phyloP scores from a whole-genome alignment of 768 basidiomycete species.

The Russula earlei region DNA sequence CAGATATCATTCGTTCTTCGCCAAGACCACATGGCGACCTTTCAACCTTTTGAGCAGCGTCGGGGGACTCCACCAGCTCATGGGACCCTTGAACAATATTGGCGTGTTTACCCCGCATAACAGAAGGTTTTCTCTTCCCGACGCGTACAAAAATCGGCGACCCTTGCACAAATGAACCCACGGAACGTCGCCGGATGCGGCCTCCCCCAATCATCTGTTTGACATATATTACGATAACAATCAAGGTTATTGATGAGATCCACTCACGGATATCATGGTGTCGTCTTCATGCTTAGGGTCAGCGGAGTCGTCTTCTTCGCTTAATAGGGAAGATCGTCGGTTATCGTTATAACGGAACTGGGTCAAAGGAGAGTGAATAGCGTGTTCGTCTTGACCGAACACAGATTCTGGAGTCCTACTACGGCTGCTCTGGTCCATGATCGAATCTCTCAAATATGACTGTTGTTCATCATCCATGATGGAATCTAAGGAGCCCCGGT shows the following conservation, averaged over 20 bases:
- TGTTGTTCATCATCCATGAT: conserved; percentile 45
- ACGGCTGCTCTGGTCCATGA: conserved; percentile 47
- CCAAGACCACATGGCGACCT: conserved; percentile 57
- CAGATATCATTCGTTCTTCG: conserved; percentile 57
- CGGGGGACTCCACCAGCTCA: conserved; percentile 34
- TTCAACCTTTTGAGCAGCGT: conserved; percentile 42
- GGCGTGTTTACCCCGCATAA: conserved; percentile 16
- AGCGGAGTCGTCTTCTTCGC: conserved; percentile 34
- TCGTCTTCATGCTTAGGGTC: conserved; percentile 60
- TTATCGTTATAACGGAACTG: conserved; percentile 42
- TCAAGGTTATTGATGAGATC: not conserved
- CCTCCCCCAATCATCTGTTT: conserved; percentile 72
- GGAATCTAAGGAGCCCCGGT: conserved; percentile 50
- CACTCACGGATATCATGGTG: conserved; percentile 68
- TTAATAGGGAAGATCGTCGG: conserved; percentile 57
- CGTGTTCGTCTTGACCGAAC: conserved; percentile 43
- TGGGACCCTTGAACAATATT: conserved; percentile 21
- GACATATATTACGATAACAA: conserved; percentile 8
- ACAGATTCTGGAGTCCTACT: conserved; percentile 47
- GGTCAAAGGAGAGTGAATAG: conserved; percentile 21
- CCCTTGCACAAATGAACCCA: conserved; percentile 54
- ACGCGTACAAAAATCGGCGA: conserved; percentile 56
- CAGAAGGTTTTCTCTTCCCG: conserved; percentile 47
- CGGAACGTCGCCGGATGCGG: conserved; percentile 57
- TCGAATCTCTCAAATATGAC: conserved; percentile 24